These are phyloP conservation scores for Wilcoxina mikolae DNA, from an alignment of 495 filamentous ascomycete species.

Conservation along the genomic window DNA sequence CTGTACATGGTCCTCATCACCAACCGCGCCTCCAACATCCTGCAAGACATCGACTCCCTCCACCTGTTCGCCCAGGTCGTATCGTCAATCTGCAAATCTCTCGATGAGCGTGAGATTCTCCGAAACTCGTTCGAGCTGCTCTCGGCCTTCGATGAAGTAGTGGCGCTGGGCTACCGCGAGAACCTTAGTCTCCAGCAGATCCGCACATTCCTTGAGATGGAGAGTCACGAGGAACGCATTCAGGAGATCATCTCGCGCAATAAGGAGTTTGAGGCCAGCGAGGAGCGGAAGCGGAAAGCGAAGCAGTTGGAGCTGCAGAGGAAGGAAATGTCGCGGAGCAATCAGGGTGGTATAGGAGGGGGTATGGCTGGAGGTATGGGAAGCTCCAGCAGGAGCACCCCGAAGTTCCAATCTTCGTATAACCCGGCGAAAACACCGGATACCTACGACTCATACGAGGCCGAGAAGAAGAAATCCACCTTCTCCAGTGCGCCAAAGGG, in stretches of 20 bases:
- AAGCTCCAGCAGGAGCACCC: slow-evolving; percentile 34
- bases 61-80: slow-evolving; percentile 96
- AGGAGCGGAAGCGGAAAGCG: slow-evolving; percentile 93
- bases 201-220: slow-evolving; percentile 98
- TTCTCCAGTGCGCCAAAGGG: slow-evolving; percentile 57
- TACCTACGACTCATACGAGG: slow-evolving; percentile 83
- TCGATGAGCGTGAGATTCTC: slow-evolving; percentile 88
- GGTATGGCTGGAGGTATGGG: slow-evolving; percentile 41
- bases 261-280: slow-evolving; percentile 93
- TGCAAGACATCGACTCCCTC: slow-evolving; percentile 96
- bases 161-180: slow-evolving; percentile 87
- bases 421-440: slow-evolving; percentile 60
- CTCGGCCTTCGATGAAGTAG: slow-evolving; percentile 89
- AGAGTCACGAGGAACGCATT: slow-evolving; percentile 94
- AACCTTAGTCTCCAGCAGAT: slow-evolving; percentile 90
- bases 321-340: slow-evolving; percentile 56
- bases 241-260: slow-evolving; percentile 97
- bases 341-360: slow-evolving; percentile 39
- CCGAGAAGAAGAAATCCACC: slow-evolving; percentile 82
- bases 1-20: slow-evolving; percentile 99
- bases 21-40: slow-evolving; percentile 96
- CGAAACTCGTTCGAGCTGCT: slow-evolving; percentile 91
- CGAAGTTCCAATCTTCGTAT: slow-evolving; percentile 78
- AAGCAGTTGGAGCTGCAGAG: slow-evolving; percentile 97
- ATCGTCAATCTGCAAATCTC: slow-evolving; percentile 82